Conservation (phyloP, 257 asterid genomes). For the Solanum gracilifrons region DNA sequence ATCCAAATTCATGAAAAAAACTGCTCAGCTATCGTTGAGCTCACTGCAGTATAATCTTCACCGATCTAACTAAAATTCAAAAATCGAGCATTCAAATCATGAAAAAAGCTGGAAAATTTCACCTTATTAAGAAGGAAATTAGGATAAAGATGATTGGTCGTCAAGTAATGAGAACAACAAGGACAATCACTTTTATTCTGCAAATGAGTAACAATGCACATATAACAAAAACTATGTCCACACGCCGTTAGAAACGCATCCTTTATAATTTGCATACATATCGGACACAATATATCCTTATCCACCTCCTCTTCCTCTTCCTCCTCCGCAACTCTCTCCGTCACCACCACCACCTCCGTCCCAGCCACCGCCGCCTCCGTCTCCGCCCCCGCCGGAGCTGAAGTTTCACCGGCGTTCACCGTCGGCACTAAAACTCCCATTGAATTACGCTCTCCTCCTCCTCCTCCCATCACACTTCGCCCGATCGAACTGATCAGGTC, state of each 20-base stretch:
- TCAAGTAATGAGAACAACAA: constrained; percentile 68
- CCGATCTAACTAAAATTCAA: neutral
- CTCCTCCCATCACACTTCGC: constrained; percentile 10
- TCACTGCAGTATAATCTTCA: neutral
- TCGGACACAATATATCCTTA: constrained; percentile 77
- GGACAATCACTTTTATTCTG: constrained; percentile 88
- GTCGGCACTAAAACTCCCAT: constrained; percentile 48
- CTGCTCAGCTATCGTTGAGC: too few species aligned
- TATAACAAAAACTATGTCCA: constrained; percentile 91
- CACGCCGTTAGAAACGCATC: constrained; percentile 82
- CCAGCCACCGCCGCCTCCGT: constrained; percentile 13
- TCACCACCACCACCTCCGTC: neutral
- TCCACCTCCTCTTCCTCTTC: constrained; percentile 24
- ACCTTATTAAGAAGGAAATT: constrained; percentile 93
- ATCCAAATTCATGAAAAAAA: neutral
- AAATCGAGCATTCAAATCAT: neutral
- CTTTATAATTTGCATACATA: constrained; percentile 83
- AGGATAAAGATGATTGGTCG: constrained; percentile 58
- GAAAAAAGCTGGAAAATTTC: neutral
- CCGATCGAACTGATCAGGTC: neutral
- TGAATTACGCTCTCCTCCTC: constrained; percentile 22
- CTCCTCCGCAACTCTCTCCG: constrained; percentile 1
- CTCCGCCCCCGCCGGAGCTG: neutral
- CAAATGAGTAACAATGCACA: constrained; percentile 80
- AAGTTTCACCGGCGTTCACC: constrained; percentile 18